phyloP scores from a whole-genome alignment of 2,329 filamentous ascomycete species.

The Trichoderma aggressivum region DNA sequence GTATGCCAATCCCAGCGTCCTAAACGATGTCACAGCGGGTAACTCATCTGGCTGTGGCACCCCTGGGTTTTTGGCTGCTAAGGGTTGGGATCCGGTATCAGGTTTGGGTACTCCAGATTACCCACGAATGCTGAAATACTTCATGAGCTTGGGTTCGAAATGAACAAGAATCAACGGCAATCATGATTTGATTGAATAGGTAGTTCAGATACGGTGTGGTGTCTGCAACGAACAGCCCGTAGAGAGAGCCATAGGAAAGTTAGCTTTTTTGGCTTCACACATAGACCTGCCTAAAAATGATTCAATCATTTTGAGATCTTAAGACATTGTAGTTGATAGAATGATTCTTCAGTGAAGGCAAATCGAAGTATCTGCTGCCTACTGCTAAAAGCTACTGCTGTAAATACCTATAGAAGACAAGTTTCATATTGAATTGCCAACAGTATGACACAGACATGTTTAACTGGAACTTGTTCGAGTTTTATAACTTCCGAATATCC shows the following conservation, averaged over 20 bases:
- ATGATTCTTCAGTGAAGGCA: neutral
- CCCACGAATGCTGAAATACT: neutral
- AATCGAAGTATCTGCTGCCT: neutral
- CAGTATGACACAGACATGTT: too few relatives aligned
- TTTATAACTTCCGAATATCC: too few relatives aligned
- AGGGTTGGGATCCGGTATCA: constrained; percentile 1
- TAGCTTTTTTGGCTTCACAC: neutral
- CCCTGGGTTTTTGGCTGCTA: neutral
- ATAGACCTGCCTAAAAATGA: neutral
- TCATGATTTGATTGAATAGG: neutral
- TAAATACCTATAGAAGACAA: neutral
- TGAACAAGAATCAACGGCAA: neutral
- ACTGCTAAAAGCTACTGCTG: too few relatives aligned
- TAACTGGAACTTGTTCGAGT: too few relatives aligned
- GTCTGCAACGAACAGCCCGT: neutral
- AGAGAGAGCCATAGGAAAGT: neutral
- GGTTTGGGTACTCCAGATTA: neutral
- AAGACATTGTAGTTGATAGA: neutral
- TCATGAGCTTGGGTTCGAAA: neutral
- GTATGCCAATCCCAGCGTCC: neutral
- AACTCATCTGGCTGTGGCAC: neutral
- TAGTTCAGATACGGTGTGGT: neutral
- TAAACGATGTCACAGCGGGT: neutral
- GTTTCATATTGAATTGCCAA: neutral
- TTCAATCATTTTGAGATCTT: neutral